phyloP scores from a whole-genome alignment of 75 land plant species.

The Selaginella moellendorffii region DNA sequence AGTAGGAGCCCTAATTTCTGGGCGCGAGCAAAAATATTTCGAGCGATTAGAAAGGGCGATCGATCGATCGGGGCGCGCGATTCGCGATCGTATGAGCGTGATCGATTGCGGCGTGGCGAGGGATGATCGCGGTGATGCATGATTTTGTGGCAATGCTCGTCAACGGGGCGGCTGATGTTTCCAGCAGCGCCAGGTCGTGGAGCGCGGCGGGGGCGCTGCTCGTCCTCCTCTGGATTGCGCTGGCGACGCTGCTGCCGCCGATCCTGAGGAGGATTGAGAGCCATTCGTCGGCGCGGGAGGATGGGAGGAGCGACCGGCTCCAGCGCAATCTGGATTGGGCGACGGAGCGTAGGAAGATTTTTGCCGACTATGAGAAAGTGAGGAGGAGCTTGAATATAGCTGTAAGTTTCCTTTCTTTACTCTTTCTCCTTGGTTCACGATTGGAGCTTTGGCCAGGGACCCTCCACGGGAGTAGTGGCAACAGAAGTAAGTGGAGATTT shows the following conservation, averaged over 20 bases:
- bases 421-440: too few relatives aligned
- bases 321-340: background rate
- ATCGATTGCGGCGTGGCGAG: too few relatives aligned
- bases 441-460: too few relatives aligned
- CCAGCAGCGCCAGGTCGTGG: background rate
- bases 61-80: background rate
- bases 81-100: background rate
- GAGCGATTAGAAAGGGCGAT: background rate
- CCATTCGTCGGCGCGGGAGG: background rate
- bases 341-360: background rate
- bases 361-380: background rate
- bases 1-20: too few relatives aligned
- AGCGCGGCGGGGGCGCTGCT: background rate
- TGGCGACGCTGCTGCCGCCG: background rate
- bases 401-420: too few relatives aligned
- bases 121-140: too few relatives aligned
- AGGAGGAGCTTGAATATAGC: background rate
- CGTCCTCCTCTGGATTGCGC: background rate
- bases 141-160: background rate
- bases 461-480: background rate
- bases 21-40: too few relatives aligned
- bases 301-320: background rate
- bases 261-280: background rate
- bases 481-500: too few relatives aligned
- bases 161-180: background rate